Evolutionary conservation across 2,329 filamentous ascomycete genomes (phyloP).

Genomic region (Sporothrix inflata): DNA sequence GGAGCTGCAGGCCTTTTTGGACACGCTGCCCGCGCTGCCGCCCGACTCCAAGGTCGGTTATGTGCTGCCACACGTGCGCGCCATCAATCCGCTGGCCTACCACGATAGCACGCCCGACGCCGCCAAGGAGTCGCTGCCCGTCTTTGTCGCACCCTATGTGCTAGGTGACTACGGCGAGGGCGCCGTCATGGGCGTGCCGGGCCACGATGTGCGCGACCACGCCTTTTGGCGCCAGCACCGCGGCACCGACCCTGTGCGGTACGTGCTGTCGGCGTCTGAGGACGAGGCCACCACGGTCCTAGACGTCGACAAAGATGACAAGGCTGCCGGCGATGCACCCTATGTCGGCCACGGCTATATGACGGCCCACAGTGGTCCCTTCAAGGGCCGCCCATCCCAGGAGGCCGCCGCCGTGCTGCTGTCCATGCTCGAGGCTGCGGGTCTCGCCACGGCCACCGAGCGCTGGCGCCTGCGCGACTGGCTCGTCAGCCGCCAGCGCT

Average conservation of each 20-base stretch:
- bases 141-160: conserved; percentile 85
- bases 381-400: conserved; percentile 64
- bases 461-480: conserved; percentile 86
- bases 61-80: conserved; percentile 62
- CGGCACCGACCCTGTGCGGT: conserved; percentile 60
- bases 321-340: conserved; percentile 47
- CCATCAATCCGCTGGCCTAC: conserved; percentile 67
- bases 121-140: conserved; percentile 63
- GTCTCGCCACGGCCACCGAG: conserved; percentile 64
- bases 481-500: conserved; percentile 89
- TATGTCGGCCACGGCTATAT: conserved; percentile 70
- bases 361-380: conserved; percentile 66
- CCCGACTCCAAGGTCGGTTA: conserved; percentile 69
- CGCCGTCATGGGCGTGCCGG: conserved; percentile 90
- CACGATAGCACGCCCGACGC: conserved; percentile 54
- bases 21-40: conserved; percentile 60
- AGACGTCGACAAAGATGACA: conserved; percentile 36
- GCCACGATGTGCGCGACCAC: conserved; percentile 77
- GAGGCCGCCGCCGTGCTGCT: conserved; percentile 66
- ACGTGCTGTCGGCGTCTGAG: conserved; percentile 62
- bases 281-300: conserved; percentile 49
- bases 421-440: conserved; percentile 55
- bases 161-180: conserved; percentile 84
- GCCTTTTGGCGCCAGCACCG: conserved; percentile 78
- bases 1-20: conserved; percentile 68